Percentiles rank a stretch among this genome's conserved stretches.
Conservation (phyloP, 2,329 filamentous ascomycete species). For the Lachnellula arida region DNA sequence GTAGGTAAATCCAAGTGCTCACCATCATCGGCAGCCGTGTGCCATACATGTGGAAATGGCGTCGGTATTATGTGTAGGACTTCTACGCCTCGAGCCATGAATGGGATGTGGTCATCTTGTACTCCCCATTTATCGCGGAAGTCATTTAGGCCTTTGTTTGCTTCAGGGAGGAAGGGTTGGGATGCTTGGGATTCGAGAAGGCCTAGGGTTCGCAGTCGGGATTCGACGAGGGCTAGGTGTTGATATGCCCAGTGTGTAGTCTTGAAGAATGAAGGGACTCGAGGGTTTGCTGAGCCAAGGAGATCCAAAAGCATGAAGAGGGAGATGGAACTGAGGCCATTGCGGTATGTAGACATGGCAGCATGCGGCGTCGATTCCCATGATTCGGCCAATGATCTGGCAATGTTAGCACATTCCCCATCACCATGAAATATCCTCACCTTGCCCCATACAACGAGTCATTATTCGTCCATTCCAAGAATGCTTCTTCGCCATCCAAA, state of each 20-base stretch:
- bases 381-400: constrained; percentile 66
- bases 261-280: constrained; percentile 79
- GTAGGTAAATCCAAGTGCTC: constrained; percentile 77
- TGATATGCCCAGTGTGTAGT: constrained; percentile 93
- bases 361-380: constrained; percentile 73
- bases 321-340: constrained; percentile 71
- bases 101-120: constrained; percentile 87
- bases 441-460: constrained; percentile 89
- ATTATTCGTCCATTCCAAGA: constrained; percentile 68
- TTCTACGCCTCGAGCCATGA: constrained; percentile 80
- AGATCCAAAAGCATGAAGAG: constrained; percentile 91
- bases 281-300: constrained; percentile 64
- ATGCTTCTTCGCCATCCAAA: constrained; percentile 93
- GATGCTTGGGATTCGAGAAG: constrained; percentile 58
- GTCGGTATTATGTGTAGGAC: constrained; percentile 84
- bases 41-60: constrained; percentile 83
- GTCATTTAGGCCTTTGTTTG: constrained; percentile 45
- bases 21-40: constrained; percentile 76
- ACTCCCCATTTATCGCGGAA: constrained; percentile 52
- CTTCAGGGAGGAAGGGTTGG: constrained; percentile 63
- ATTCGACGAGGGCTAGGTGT: constrained; percentile 68
- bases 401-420: constrained; percentile 8
- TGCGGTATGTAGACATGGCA: constrained; percentile 69
- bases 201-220: constrained; percentile 62
- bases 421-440: constrained; percentile 38